Base-by-base conservation (phyloP, 177 flowering plant genomes). In the Vitis hybrid region DNA sequence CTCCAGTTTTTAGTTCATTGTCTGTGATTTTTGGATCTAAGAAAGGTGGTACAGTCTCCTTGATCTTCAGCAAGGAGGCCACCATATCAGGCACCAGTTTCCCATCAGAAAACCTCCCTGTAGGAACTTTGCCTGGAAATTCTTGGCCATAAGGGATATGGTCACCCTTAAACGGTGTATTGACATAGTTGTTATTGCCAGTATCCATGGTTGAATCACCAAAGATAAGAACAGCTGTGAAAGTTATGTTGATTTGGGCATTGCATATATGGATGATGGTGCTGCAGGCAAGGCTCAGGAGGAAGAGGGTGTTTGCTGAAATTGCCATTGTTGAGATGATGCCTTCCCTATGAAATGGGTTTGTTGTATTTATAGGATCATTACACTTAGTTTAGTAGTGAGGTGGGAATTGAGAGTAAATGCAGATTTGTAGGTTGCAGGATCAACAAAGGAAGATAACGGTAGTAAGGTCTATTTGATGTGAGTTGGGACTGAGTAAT, bases 91-190 rank as follows among this genome's bases (percentile, higher is more conserved):
- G 71, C 11, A 83, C 67, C 3, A 90, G 78, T 62, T 65, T 81
- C 17, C 89, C 91, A 56, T 85, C 63, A 0, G 88, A 83, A 60
- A 90, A 90, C 58, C 91, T 78, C 1, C 91, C 88, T 1, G 90
- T 84, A 2, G 88, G 76, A 40, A 52, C 57, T 0, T 65, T 68
- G 14, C 73, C 67, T 0, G 83, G 80, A 54, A 78, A 83, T 6
- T 81, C 77, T 17, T 21, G 13, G 1, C 92, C 92, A 30, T 86
- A 86, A 0, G 90, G 92, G 0, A 4, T 19, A 51, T 80, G 82
- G 48, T 85, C 54, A 35, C 62, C 78, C 72, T 58, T 73, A 15
- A 57, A 14, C 7, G 18, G 0, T 9, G 76, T 68, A 1, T 3
- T 4, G 9, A 78, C 12, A 11, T 54, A 62, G 56, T 70, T 70